A percentile compares a stretch with the other conserved stretches of the same genome.
phyloP scores from a whole-genome alignment of 495 filamentous ascomycete genomes.

The Annulohypoxylon stygium region DNA sequence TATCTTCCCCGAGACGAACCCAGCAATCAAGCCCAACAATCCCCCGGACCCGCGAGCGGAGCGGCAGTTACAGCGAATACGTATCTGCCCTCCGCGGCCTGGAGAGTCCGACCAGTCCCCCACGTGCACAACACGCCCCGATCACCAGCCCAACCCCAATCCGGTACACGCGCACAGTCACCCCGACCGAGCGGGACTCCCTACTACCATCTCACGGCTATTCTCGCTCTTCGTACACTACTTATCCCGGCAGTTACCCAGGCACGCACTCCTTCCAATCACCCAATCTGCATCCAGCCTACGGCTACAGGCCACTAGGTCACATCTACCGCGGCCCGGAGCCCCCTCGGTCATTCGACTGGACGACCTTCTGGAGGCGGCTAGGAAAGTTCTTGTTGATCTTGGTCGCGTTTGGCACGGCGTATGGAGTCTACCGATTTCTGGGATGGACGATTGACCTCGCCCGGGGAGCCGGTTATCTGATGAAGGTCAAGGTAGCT shows the following conservation, averaged over 20 bases:
- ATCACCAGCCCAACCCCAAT: neutral
- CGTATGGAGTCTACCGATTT: slow-evolving; percentile 9
- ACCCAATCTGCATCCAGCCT: neutral
- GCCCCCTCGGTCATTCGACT: slow-evolving; percentile 8
- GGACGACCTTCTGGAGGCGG: slow-evolving; percentile 17
- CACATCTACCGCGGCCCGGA: slow-evolving; percentile 1
- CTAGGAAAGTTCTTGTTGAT: slow-evolving; percentile 29
- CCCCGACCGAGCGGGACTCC: slow-evolving; percentile 24
- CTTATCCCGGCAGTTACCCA: slow-evolving; percentile 3
- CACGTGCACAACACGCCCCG: slow-evolving; percentile 10
- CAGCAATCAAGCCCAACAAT: neutral
- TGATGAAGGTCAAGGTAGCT: slow-evolving; percentile 3
- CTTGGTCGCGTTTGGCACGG: neutral
- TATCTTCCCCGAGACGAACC: slow-evolving; percentile 15
- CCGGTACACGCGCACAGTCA: slow-evolving; percentile 2
- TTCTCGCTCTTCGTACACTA: slow-evolving; percentile 9
- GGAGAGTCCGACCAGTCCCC: slow-evolving; percentile 21
- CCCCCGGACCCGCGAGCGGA: slow-evolving; percentile 24
- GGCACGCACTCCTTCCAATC: neutral
- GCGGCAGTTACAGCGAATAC: slow-evolving; percentile 40
- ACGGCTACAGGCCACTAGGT: neutral
- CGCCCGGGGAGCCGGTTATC: slow-evolving; percentile 4
- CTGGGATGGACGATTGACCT: slow-evolving; percentile 12
- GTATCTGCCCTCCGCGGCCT: slow-evolving; percentile 28
- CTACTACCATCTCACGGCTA: slow-evolving; percentile 15